Conservation (phyloP, 148 eudicot genomes). For the Rhododendron ovatum region DNA sequence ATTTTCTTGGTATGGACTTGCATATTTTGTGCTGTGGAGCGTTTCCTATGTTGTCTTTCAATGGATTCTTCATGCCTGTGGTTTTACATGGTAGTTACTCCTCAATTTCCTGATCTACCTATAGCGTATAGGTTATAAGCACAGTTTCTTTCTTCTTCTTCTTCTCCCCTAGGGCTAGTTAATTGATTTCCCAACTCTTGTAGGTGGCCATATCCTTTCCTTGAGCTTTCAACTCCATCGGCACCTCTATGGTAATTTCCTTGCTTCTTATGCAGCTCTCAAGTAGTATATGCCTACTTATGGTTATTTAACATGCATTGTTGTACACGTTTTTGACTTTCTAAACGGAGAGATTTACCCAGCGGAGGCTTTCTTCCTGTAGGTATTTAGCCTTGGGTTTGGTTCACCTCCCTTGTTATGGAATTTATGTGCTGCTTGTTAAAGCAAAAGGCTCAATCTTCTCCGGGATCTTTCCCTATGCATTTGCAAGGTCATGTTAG, state of each 20-base stretch:
- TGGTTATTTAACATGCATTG: neutral
- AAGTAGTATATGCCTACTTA: neutral
- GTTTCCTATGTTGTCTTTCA: conserved; percentile 55
- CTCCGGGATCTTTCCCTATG: conserved; percentile 48
- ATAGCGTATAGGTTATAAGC: neutral
- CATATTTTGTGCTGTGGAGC: conserved; percentile 62
- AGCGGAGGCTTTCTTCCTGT: neutral
- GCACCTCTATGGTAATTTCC: conserved; percentile 76
- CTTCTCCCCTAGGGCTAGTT: too few species aligned
- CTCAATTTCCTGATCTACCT: neutral
- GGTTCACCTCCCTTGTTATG: conserved; percentile 72
- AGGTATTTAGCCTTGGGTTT: conserved; percentile 74
- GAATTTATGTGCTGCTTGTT: conserved; percentile 48
- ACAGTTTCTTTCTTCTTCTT: neutral
- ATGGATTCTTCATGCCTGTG: conserved; percentile 80
- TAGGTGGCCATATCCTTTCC: conserved; percentile 99
- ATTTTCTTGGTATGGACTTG: conserved; percentile 64
- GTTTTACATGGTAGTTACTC: conserved; percentile 51
- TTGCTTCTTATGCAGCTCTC: neutral
- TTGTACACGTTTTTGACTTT: neutral
- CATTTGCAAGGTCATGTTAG: conserved; percentile 46
- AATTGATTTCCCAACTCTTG: conserved; percentile 1
- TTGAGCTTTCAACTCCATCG: conserved; percentile 72
- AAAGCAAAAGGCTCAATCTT: conserved; percentile 47
- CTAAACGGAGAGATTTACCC: neutral